Evolutionary conservation across 179 eudicot species (phyloP).

Genomic region (Nepenthes alata): DNA sequence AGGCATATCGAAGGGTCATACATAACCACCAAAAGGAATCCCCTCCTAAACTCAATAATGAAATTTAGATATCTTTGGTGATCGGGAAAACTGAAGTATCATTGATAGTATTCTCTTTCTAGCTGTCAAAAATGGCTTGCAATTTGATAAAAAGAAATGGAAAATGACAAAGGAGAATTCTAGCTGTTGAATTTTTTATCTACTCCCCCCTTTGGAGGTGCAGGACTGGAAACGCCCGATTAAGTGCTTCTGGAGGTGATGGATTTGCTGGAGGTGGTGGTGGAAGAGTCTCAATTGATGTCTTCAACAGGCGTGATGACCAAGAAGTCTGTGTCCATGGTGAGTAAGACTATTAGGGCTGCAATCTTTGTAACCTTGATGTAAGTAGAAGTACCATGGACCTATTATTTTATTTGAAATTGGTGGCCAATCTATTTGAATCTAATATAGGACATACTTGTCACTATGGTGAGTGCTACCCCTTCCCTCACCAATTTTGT

Average conservation of each 20-base stretch:
- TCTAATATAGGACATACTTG: no score
- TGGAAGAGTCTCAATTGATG: constrained; percentile 64
- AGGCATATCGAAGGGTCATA: no score
- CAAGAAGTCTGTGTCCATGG: constrained; percentile 50
- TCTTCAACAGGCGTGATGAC: constrained; percentile 59
- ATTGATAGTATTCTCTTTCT: no score
- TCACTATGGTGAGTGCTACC: no score
- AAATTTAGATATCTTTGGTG: no score
- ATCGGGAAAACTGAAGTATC: no score
- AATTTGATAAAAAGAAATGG: no score
- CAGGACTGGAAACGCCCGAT: constrained; percentile 69
- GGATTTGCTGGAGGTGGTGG: constrained; percentile 89
- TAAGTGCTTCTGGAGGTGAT: constrained; percentile 72
- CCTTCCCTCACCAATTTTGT: no score
- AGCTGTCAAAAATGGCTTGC: no score
- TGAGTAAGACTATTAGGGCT: constrained; percentile 7
- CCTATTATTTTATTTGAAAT: background rate
- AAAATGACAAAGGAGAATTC: background rate
- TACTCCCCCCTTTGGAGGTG: constrained; percentile 9
- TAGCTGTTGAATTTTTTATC: background rate
- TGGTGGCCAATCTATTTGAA: background rate
- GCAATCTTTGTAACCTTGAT: no score
- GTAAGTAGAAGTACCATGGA: background rate
- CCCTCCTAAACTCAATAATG: no score
- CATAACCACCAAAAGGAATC: no score